phyloP scores from a whole-genome alignment of 1,284 basidiomycete species.

The Lignosus rhinocerotis region DNA sequence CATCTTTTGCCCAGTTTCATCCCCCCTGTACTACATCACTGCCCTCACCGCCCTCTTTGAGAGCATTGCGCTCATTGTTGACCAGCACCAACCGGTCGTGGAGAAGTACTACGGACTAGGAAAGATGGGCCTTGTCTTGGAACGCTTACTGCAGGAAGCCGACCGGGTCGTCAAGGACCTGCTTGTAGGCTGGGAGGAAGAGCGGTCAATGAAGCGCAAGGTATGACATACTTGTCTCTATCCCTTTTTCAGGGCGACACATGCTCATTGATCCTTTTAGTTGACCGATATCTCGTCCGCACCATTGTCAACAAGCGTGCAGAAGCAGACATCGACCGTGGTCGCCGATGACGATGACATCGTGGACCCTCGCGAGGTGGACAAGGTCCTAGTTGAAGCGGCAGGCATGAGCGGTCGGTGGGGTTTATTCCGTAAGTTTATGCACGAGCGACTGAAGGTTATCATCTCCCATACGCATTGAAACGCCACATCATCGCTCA shows the following conservation, averaged over 20 bases:
- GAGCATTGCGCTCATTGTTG: slow-evolving; percentile 92
- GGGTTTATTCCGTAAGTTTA: slow-evolving; percentile 88
- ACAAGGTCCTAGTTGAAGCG: slow-evolving; percentile 84
- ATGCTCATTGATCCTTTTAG: slow-evolving; percentile 18
- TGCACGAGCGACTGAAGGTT: slow-evolving; percentile 72
- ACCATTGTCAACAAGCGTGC: slow-evolving; percentile 39
- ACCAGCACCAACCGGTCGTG: slow-evolving; percentile 96
- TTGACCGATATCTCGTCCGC: slow-evolving; percentile 31
- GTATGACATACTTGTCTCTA: slow-evolving; percentile 35
- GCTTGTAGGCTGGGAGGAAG: slow-evolving; percentile 89
- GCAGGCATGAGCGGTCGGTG: slow-evolving; percentile 90
- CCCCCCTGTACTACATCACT: slow-evolving; percentile 86
- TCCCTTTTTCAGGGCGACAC: background rate
- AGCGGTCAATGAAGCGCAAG: slow-evolving; percentile 74
- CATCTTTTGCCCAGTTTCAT: slow-evolving; percentile 61
- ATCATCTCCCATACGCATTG: background rate
- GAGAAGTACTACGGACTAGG: slow-evolving; percentile 95
- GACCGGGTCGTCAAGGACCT: slow-evolving; percentile 81
- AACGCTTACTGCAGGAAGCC: slow-evolving; percentile 80
- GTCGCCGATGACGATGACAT: slow-evolving; percentile 57
- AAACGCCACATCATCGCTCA: background rate
- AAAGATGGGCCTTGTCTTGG: slow-evolving; percentile 83
- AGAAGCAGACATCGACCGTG: slow-evolving; percentile 33
- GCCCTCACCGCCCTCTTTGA: slow-evolving; percentile 91
- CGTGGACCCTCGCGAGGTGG: slow-evolving; percentile 87